Evolutionary conservation across 257 asterid species (phyloP), one percentile per base, ranked within the genome.

Genomic region (Paraleonurus japonicus): DNA sequence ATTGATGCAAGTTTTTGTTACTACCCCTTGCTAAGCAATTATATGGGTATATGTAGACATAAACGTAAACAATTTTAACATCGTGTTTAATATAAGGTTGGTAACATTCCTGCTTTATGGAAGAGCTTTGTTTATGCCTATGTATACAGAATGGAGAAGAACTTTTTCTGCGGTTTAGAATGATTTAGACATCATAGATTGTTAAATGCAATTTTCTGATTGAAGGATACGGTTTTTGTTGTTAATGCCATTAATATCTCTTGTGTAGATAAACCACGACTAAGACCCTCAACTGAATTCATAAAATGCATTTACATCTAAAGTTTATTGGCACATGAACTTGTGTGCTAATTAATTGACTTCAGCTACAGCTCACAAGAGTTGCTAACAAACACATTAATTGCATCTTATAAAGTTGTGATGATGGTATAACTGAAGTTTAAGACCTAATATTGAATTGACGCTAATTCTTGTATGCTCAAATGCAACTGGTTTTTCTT

Each of bases 191-290:
- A 9, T 30, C 4, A 7, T 30, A 2, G 26, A 30, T 32, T 16
- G 22, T 41, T 59, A 59, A 27, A 27, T 51, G 12, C 15, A 24
- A 11, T 7, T 20, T 50, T 51, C n/a, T n/a, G n/a, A n/a, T n/a
- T 26, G 27, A 60, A n/a, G 3, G 55, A n/a, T 33, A 23, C 22
- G 33, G 60, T 1, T 22, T 75, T 7, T 61, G 35, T 45, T 35
- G 72, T 69, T 74, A 66, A 59, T 71, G 71, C 10, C 53, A 35
- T 71, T 47, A 50, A 53, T 43, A 62, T 9, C 70, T 20, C 65
- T 59, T 50, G 78, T 60, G 76, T 75, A 78, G 79, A 41, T 73
- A n/a, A 55, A 69, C 41, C 24, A 33, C 33, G 33, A 45, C 59
- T 53, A 27, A 35, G 15, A 20, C 70, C 13, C 43, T 39, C 60